Evolutionary conservation across 192 early-diverging fungal genomes (phyloP), one percentile per base, ranked within the genome.

Genomic region (Allomyces arbusculus): DNA sequence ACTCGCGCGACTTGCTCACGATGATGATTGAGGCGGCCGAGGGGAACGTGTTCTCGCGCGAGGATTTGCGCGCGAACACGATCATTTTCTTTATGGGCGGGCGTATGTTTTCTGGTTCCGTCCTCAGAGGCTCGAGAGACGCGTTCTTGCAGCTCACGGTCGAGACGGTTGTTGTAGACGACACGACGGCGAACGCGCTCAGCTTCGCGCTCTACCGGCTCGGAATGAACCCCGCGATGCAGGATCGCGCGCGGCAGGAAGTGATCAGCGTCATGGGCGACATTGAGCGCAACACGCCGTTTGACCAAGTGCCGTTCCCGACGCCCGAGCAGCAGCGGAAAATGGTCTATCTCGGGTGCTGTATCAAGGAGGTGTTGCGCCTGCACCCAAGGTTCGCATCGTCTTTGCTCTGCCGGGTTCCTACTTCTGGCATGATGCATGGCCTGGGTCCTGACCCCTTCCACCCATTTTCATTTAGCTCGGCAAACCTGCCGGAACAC

Each of bases 111-210:
- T 14, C 10, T 7, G 4, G 16, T 58, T 1, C 16, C n/a, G n/a
- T 5, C 10, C 45, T 0, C 16, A 58, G 20, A 1, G 12, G 20
- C 20, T 6, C 2, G 50, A 6, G 10, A 16, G 50, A n/a, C 4
- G 5, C 0, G 10, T 58, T 1, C 20, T 58, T 58, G 2, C 23
- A 61, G 26, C 9, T 28, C 24, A 0, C 58, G 43, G 23, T 8
- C 5, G 33, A 3, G 0, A 7, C 24, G 14, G 12, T 43, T 25
- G 62, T 23, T 69, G 68, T 40, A 25, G 16, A 58, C 61, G 80
- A 84, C 65, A 84, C 79, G 24, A 84, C 79, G 4, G 78, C 82
- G 24, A 78, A 75, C 64, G 71, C 82, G 61, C 74, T 86, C 55
- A 69, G 79, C 0, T 79, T 76, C 62, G 73, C 72, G 62, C 74